Percentiles rank a stretch among this genome's conserved stretches.
Evolutionary conservation across 176 grass and related monocot genomes (phyloP).

Genomic region (Triticum urartu): DNA sequence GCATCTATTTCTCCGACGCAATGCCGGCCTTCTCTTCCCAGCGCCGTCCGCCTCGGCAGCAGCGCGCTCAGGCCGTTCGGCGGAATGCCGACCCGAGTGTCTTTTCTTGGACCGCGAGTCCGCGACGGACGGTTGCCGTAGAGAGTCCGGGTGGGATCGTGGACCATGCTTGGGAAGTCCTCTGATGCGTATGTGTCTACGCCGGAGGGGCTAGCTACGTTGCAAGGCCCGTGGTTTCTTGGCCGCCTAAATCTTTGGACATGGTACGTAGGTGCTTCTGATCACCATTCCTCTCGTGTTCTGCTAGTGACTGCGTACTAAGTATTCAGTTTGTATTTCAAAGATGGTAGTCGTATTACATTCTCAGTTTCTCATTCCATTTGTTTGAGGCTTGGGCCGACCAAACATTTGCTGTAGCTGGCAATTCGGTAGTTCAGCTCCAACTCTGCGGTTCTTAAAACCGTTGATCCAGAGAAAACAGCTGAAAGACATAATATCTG

Average conservation of each 20-base stretch:
- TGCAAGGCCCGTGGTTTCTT: not conserved
- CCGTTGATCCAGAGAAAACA: not conserved
- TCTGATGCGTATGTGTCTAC: not conserved
- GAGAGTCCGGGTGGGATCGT: not conserved
- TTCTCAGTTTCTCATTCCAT: not conserved
- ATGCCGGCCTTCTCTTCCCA: not conserved
- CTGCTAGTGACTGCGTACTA: not conserved
- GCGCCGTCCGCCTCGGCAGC: not conserved
- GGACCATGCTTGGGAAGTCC: not conserved
- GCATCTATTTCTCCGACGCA: not conserved
- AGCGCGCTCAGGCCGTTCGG: constrained; percentile 8
- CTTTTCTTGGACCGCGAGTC: not conserved
- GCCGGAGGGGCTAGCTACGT: not conserved
- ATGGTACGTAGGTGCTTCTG: not conserved
- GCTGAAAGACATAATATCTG: not conserved
- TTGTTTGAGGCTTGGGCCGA: not conserved
- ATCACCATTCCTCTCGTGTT: not conserved
- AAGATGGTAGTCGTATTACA: not conserved
- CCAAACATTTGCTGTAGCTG: not conserved
- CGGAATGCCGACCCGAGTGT: constrained; percentile 5
- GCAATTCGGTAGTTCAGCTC: not conserved
- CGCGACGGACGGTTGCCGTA: not conserved
- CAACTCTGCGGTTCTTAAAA: not conserved
- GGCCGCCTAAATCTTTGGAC: not conserved
- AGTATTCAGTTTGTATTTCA: not conserved